Evolutionary conservation across 495 filamentous ascomycete genomes (phyloP), one percentile per base, ranked within the genome.

Genomic region (Aspergillus cristatus): DNA sequence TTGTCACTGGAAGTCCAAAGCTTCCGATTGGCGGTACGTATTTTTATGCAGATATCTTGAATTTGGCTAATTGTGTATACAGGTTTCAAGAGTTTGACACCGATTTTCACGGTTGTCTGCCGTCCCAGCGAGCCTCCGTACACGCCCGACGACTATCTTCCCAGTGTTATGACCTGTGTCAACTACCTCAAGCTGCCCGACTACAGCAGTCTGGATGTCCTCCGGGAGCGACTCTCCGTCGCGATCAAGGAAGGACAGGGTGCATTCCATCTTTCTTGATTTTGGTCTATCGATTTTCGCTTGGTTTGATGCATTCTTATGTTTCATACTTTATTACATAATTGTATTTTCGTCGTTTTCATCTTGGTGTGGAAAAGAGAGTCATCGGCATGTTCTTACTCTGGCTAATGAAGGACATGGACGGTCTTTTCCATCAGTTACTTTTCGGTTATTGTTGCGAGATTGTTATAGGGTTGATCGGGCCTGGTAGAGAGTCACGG

Each of bases 121-220:
- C 95, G 94, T 58, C 90, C 91, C 6, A 94, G 86, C 65, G 93
- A 99, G 51, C 79, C 86, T 6, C 91, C 91, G 2, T 93, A 87
- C 58, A 84, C 81, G 6, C 93, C 91, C 3, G 93, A 99, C 55
- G 93, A 97, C 61, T 97, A 96, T 48, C 72, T 99, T 24, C 88
- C 93, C 16, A 96, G 89, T 51, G 93, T 97, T 54, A 99, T 99
- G 93, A 99, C 93, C 31, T 97, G 93, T 58, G 91, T 94, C 56
- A 99, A 99, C 57, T 99, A 99, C 57, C 82, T 99, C 46, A 99
- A 99, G 60, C 71, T 99, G 51, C 93, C 93, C 14, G 88, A 99
- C 62, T 99, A 99, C 63, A 90, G 80, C 48, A 75, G 64, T 50
- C 62, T 95, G 42, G 74, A 86, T 12, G 72, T 84, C 26, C 74